Conservation (phyloP, 225 moss, liverwort and hornwort genomes). For the Polytrichum commune region DNA sequence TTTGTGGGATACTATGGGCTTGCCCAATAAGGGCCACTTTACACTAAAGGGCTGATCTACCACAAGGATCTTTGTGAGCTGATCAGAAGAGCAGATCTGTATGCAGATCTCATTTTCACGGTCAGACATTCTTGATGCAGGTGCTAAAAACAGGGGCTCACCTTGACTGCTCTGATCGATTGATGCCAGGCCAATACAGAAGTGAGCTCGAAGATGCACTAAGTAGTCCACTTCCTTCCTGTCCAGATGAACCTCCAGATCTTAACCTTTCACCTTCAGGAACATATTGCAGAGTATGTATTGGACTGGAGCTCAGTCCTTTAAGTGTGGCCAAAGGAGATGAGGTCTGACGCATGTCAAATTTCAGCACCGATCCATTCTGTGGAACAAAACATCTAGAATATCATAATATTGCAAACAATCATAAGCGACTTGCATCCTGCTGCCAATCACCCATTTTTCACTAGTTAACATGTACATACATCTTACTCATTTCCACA, state of each 20-base stretch:
- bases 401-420: too few relatives aligned
- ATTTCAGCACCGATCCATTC: constrained; percentile 70
- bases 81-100: too few relatives aligned
- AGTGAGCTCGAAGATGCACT: constrained; percentile 69
- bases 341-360: constrained; percentile 75
- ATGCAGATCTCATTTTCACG: too few relatives aligned
- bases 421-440: too few relatives aligned
- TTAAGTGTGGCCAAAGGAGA: constrained; percentile 53
- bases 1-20: too few relatives aligned
- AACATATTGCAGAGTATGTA: constrained; percentile 72
- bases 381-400: constrained; percentile 21
- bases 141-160: constrained; percentile 6
- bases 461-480: too few relatives aligned
- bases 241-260: constrained; percentile 12
- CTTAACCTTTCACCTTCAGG: constrained; percentile 24
- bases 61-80: too few relatives aligned
- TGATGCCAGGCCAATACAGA: constrained; percentile 57
- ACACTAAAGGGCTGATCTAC: too few relatives aligned
- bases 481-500: too few relatives aligned
- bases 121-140: too few relatives aligned
- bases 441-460: too few relatives aligned
- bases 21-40: too few relatives aligned
- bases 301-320: constrained; percentile 60
- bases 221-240: constrained; percentile 46
- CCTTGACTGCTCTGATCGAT: constrained; percentile 37